Evolutionary conservation across 768 basidiomycete genomes (phyloP).

Genomic region (Boletus rex-veris): DNA sequence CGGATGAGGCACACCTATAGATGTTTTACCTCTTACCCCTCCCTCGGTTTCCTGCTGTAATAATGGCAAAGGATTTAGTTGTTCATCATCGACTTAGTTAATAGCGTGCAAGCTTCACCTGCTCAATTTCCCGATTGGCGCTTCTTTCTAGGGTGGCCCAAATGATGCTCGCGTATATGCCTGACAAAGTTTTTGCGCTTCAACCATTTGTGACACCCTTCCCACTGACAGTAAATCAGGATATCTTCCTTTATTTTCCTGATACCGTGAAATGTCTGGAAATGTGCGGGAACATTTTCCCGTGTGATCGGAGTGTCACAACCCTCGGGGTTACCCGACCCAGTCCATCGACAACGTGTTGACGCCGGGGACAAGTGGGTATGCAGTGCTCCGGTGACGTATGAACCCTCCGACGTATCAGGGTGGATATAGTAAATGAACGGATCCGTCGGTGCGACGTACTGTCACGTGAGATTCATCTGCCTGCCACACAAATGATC

Average conservation of each 20-base stretch:
- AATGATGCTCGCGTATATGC: slow-evolving; percentile 6
- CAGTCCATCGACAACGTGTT: not conserved
- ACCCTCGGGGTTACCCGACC: not conserved
- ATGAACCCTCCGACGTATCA: no score
- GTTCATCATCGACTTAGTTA: no score
- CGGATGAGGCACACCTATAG: no score
- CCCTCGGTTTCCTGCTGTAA: no score
- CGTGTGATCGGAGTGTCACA: not conserved
- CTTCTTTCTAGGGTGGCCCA: not conserved
- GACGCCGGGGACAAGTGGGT: not conserved
- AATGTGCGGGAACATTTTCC: not conserved
- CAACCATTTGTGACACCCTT: not conserved
- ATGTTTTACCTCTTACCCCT: no score
- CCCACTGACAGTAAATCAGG: not conserved
- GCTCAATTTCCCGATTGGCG: not conserved
- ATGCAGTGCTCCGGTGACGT: not conserved
- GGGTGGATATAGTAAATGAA: no score
- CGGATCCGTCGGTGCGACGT: no score
- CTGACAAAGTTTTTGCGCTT: not conserved
- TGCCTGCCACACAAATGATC: no score
- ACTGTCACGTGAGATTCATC: no score
- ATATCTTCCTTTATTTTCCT: not conserved
- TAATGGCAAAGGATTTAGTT: no score
- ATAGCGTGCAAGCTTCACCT: no score
- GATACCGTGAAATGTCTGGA: not conserved